Percentiles rank a stretch among this genome's conserved stretches.
Evolutionary conservation across 2,329 filamentous ascomycete genomes (phyloP).

Genomic region (Chrysoporthe puriensis): DNA sequence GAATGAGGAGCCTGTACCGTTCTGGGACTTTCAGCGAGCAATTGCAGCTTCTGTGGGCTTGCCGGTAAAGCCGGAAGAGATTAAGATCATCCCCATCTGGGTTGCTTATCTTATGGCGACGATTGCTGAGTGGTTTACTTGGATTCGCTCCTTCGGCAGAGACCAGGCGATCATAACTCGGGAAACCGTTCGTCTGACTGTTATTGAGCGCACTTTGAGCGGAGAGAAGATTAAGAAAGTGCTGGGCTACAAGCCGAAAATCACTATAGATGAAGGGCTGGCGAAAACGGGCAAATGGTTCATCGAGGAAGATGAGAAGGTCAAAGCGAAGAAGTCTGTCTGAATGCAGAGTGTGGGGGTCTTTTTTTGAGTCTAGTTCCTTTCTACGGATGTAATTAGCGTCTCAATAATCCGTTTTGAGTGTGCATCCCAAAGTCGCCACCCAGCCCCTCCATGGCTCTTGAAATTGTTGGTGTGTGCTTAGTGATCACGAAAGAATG

Average conservation of each 20-base stretch:
- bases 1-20: constrained; percentile 38
- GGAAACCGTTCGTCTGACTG: constrained; percentile 29
- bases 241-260: constrained; percentile 30
- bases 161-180: constrained; percentile 28
- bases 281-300: constrained; percentile 25
- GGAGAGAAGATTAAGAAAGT: constrained; percentile 30
- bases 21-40: constrained; percentile 40
- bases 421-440: no score
- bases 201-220: constrained; percentile 30
- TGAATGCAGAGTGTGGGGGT: no score
- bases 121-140: constrained; percentile 34
- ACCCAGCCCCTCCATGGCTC: no score
- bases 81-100: constrained; percentile 32
- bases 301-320: no score
- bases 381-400: not conserved
- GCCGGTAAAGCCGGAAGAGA: constrained; percentile 30
- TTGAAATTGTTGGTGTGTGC: no score
- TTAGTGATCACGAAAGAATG: no score
- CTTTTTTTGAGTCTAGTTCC: not conserved
- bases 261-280: constrained; percentile 28
- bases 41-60: constrained; percentile 34
- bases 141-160: constrained; percentile 28
- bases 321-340: no score
- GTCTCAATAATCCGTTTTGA: no score
- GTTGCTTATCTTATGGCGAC: constrained; percentile 33